Evolutionary conservation across 805 yeast species (phyloP), one percentile per base, ranked within the genome.

Genomic region (Jamesozyma rosinii): DNA sequence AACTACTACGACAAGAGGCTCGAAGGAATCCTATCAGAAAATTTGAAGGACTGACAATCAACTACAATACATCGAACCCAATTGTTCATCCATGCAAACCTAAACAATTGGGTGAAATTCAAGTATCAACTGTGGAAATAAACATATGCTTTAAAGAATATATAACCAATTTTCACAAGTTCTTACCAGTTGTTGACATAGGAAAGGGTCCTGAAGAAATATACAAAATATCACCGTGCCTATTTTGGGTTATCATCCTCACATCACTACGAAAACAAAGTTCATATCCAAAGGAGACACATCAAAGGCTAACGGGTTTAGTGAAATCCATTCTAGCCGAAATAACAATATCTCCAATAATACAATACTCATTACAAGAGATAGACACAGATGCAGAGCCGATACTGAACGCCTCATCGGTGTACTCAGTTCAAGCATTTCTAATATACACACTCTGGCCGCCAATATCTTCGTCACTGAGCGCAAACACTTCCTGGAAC

Each of bases 401-500:
- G 1, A 75, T 83, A 10, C 68, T 85, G 55, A 88, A 88, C 54
- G 89, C 86, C 2, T 85, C 95, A 3, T 82, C 95, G 21, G 95
- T 90, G 0, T 90, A 82, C 58, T 83, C 95, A 0, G 96, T 90
- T 0, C 98, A 90, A 61, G 96, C 97, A 0, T 81, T 90, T 49
- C 64, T 92, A 18, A 67, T 90, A 2, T 87, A 83, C 63, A 81
- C 97, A 0, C 77, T 81, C 59, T 90, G 97, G 97, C 97, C 97
- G 0, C 95, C 97, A 3, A 72, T 89, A 31, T 84, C 96, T 0
- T 87, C 97, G 0, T 88, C 97, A 0, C 70, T 92, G 35, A 83
- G 92, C 61, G 95, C 97, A 0, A 97, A 90, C 58, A 82, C 95
- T 5, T 82, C 95, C 3, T 90, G 96, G 95, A 86, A 83, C 57